Percentiles rank a stretch among this genome's conserved stretches.
Evolutionary conservation across 345 rosid species (phyloP).

Genomic region (Eucalyptus urophylla): DNA sequence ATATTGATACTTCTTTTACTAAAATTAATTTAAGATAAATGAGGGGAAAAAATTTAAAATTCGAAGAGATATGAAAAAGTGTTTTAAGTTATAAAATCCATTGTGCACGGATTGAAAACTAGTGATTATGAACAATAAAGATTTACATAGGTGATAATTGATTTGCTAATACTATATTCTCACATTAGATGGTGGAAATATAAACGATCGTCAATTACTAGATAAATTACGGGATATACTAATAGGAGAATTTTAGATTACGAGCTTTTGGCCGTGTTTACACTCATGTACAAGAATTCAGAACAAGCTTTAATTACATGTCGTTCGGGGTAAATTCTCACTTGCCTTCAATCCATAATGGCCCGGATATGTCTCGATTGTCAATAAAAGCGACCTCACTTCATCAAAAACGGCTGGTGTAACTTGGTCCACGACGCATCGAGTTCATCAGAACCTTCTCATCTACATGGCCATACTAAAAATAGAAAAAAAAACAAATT

Average conservation of each 20-base stretch:
- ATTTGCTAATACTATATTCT: too few species aligned
- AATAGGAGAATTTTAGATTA: background rate
- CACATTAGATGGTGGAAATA: background rate
- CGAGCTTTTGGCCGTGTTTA: fast-evolving
- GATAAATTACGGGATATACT: too few species aligned
- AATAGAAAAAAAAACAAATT: background rate
- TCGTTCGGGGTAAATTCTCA: fast-evolving
- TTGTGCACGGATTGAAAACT: background rate
- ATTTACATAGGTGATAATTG: background rate
- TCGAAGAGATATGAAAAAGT: background rate
- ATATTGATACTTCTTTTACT: background rate
- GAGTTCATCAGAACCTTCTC: background rate
- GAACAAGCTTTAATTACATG: background rate
- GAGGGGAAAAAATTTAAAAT: background rate
- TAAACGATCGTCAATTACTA: background rate
- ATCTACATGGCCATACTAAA: background rate
- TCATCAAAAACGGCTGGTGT: background rate
- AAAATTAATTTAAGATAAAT: background rate
- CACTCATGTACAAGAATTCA: background rate
- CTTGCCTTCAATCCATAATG: fast-evolving
- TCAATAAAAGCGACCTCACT: background rate
- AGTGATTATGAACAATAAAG: background rate
- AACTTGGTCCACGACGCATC: background rate
- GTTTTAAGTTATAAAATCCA: background rate
- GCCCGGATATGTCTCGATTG: background rate